These are phyloP conservation scores for Escallonia rubra DNA, from an alignment of 129 eudicot genomes.

Conservation along the genomic window DNA sequence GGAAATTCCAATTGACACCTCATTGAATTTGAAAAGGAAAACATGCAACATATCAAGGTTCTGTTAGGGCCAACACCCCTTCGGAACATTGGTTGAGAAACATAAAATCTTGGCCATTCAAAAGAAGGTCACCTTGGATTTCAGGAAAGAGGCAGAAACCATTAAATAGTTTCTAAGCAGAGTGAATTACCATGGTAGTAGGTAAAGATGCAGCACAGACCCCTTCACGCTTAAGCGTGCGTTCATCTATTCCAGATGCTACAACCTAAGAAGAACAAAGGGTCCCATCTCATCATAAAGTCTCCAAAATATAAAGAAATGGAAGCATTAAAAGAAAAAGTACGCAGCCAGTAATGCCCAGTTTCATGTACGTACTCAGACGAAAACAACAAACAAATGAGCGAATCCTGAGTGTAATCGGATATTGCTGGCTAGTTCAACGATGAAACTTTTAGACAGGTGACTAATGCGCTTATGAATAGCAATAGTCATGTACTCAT, in stretches of 20 bases:
- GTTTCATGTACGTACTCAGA: background rate
- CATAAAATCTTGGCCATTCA: background rate
- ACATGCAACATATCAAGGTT: background rate
- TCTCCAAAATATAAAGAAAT: background rate
- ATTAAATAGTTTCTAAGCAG: too few species aligned
- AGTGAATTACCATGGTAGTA: slow-evolving; percentile 65
- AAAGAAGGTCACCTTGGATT: too few species aligned
- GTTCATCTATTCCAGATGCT: slow-evolving; percentile 95
- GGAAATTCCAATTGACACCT: slow-evolving; percentile 1
- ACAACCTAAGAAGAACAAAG: slow-evolving; percentile 54
- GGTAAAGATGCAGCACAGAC: slow-evolving; percentile 99
- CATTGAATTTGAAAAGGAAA: background rate
- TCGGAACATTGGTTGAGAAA: background rate
- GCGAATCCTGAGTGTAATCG: background rate
- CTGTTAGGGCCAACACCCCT: too few species aligned
- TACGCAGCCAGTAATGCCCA: background rate
- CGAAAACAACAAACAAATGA: background rate
- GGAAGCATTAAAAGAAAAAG: too few species aligned
- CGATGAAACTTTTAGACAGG: background rate
- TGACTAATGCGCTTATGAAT: too few species aligned
- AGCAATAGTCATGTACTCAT: too few species aligned
- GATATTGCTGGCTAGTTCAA: background rate
- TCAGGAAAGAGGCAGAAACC: background rate
- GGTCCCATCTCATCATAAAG: background rate
- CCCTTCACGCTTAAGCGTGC: slow-evolving; percentile 96